These are phyloP conservation scores for Phialemonium atrogriseum DNA, from an alignment of 2,329 filamentous ascomycete species.

Conservation along the genomic window DNA sequence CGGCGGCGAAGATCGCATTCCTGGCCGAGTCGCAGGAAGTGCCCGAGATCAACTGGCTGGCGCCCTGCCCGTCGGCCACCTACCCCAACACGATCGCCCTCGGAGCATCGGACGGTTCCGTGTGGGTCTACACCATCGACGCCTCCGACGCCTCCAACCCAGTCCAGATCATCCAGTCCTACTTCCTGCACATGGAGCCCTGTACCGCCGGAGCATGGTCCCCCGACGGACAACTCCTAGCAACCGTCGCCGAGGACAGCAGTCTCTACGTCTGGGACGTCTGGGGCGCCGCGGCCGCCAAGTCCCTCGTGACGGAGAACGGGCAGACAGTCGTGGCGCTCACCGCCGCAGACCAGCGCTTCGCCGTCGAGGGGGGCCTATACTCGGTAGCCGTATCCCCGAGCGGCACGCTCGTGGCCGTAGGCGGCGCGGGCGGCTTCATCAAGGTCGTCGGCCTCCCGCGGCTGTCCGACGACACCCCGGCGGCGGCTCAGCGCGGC, in stretches of 20 bases:
- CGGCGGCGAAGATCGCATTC: constrained; percentile 43
- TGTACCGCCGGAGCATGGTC: constrained; percentile 92
- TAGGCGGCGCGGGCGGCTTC: constrained; percentile 79
- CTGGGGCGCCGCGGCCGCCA: constrained; percentile 66
- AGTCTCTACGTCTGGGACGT: constrained; percentile 91
- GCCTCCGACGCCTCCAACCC: constrained; percentile 47
- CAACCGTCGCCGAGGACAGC: constrained; percentile 81
- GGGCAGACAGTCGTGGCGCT: constrained; percentile 64
- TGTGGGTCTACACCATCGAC: constrained; percentile 93
- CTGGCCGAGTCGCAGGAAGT: constrained; percentile 80
- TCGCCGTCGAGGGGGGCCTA: constrained; percentile 82
- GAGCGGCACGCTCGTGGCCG: constrained; percentile 68
- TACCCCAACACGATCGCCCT: constrained; percentile 79
- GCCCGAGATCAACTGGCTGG: constrained; percentile 89
- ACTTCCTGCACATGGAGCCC: constrained; percentile 79
- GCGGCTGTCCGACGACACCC: constrained; percentile 34
- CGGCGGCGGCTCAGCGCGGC: constrained; percentile 11
- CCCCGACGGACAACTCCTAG: constrained; percentile 75
- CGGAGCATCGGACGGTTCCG: constrained; percentile 81
- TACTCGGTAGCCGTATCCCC: constrained; percentile 83
- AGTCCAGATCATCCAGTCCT: constrained; percentile 79
- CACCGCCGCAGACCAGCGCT: constrained; percentile 77
- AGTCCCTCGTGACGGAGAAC: constrained; percentile 40
- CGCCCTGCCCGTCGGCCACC: constrained; percentile 60
- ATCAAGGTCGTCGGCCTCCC: constrained; percentile 83